Conservation (phyloP, 225 moss, liverwort and hornwort species). For the Neckera pumila region DNA sequence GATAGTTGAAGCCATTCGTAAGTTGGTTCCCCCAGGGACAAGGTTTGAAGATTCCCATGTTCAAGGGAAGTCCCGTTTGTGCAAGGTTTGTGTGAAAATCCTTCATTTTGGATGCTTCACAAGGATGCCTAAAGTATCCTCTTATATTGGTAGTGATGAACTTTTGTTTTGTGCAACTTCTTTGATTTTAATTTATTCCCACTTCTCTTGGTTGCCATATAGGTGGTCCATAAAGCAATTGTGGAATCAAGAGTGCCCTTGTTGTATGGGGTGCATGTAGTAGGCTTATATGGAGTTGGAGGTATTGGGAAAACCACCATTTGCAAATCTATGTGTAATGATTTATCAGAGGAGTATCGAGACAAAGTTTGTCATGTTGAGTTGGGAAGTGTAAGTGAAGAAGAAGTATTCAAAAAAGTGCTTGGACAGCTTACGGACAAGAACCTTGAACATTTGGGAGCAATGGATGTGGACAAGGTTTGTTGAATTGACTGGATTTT, state of each 20-base stretch:
- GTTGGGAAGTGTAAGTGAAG: not conserved
- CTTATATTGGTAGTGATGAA: not conserved
- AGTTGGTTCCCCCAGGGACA: not conserved
- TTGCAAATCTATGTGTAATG: conserved; percentile 1
- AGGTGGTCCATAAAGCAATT: not conserved
- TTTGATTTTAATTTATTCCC: not conserved
- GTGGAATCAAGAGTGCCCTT: not conserved
- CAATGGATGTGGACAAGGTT: not conserved
- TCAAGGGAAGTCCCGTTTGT: not conserved
- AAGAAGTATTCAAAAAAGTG: not conserved
- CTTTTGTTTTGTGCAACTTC: not conserved
- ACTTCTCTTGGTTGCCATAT: too few species aligned
- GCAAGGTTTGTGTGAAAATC: not conserved
- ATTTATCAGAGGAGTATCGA: not conserved
- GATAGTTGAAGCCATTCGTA: not conserved
- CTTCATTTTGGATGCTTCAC: too few species aligned
- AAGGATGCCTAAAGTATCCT: too few species aligned
- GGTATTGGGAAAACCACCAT: not conserved
- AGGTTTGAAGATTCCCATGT: conserved; percentile 7
- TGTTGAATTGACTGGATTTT: not conserved
- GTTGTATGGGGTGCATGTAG: not conserved
- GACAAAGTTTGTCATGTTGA: not conserved
- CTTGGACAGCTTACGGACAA: not conserved
- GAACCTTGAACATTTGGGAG: not conserved
- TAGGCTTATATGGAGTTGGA: not conserved